Base-by-base conservation (phyloP, 2,329 filamentous ascomycete genomes). In the Colletotrichum spinosum region DNA sequence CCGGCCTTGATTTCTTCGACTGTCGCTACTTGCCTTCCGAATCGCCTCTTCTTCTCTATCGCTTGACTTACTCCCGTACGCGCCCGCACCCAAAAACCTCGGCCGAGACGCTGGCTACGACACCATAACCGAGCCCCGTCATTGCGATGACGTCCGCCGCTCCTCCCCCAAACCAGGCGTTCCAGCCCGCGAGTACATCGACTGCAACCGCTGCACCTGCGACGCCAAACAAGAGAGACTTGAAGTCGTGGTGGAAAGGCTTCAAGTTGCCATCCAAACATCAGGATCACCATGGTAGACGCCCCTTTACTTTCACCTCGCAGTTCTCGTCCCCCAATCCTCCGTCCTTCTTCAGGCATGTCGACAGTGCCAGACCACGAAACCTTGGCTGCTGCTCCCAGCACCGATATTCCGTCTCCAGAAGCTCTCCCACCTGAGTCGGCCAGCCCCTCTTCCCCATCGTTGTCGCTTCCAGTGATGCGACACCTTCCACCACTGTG, bases 201-300 rank as follows among this genome's bases (percentile, higher is more conserved):
- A 65, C 60, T 37, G 54, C 64, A 34, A 52, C 49, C 42, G 44
- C 54, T 46, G 59, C 34, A 39, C 60, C 85, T 76, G 93, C 92
- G 46, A 92, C 92, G 60, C 93, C 93, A 37, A 93, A 89, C 70
- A 97, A 92, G 81, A 89, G 93, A 76, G 94, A 97, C 77, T 84
- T 98, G 71, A 92, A 94, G 72, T 97, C 92, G 66, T 99, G 96
- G 96, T 98, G 96, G 96, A 97, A 94, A 80, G 90, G 90, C 73
- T 98, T 99, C 81, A 96, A 96, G 81, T 87, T 92, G 58, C 83
- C 86, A 50, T 79, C 83, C 42, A 88, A 84, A 72, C 83, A 84
- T 64, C 83, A 87, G 60, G 86, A 89, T 70, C 72, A 80, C 55
- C 79, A 83, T 73, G 86, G 87, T 89, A 85, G 75, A 74, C 85